Conservation (phyloP, 495 filamentous ascomycete species). For the Hyaloscypha variabilis region DNA sequence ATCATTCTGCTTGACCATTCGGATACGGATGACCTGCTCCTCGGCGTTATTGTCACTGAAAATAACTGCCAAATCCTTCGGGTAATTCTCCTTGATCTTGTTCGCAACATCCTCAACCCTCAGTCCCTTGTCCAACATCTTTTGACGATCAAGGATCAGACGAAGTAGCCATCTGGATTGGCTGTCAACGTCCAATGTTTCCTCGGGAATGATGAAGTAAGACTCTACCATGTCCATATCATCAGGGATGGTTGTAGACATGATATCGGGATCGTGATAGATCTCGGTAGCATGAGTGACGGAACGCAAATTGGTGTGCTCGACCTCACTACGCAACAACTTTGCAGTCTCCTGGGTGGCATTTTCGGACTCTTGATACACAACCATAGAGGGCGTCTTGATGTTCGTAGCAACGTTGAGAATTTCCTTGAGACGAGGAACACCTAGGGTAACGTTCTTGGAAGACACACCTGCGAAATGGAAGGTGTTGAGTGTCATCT, state of each 20-base stretch:
- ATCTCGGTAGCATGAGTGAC: constrained; percentile 92
- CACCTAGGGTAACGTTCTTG: constrained; percentile 99
- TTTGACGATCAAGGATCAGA: constrained; percentile 88
- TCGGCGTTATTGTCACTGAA: constrained; percentile 99
- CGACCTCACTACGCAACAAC: constrained; percentile 79
- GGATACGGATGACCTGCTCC: constrained; percentile 90
- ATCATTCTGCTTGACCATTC: constrained; percentile 68
- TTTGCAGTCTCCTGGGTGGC: constrained; percentile 81
- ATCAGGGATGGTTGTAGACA: constrained; percentile 78
- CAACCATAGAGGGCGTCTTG: constrained; percentile 97
- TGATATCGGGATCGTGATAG: constrained; percentile 94
- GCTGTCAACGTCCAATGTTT: constrained; percentile 66
- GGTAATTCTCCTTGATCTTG: constrained; percentile 84
- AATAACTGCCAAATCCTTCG: constrained; percentile 86
- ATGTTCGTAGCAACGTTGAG: constrained; percentile 96
- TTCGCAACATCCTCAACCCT: constrained; percentile 90
- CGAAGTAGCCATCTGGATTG: constrained; percentile 96
- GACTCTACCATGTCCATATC: constrained; percentile 95
- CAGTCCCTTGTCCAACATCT: constrained; percentile 92
- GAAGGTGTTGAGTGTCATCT: constrained; percentile 99
- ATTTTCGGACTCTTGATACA: constrained; percentile 70
- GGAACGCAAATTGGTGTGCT: constrained; percentile 92
- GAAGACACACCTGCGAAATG: constrained; percentile 99
- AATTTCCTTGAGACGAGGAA: constrained; percentile 99
- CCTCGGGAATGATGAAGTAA: constrained; percentile 94